Conservation (phyloP, 148 eudicot species). For the Cornus suecica region DNA sequence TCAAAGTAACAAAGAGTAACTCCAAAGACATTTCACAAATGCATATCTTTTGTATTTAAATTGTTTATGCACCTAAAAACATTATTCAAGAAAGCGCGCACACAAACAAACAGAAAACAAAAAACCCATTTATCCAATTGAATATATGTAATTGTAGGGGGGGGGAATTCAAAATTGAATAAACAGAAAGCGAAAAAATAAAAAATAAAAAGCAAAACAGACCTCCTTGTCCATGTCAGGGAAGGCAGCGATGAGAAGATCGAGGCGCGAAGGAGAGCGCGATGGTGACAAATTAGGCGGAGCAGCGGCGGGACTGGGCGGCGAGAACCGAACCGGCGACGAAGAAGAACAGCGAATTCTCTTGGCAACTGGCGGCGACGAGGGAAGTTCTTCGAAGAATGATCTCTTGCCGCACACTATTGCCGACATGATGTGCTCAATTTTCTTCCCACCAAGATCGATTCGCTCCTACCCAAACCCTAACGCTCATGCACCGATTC, state of each 20-base stretch:
- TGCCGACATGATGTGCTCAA: conserved; percentile 66
- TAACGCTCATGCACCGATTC: conserved; percentile 17
- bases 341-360: conserved; percentile 54
- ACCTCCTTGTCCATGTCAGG: conserved; percentile 84
- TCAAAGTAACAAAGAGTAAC: too few species aligned
- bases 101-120: too few species aligned
- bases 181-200: too few species aligned
- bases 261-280: conserved; percentile 32
- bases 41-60: too few species aligned
- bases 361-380: conserved; percentile 51
- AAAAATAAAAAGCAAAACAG: neutral
- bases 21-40: too few species aligned
- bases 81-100: too few species aligned
- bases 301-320: conserved; percentile 27
- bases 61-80: too few species aligned
- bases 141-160: neutral
- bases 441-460: conserved; percentile 13
- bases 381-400: conserved; percentile 68
- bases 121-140: neutral
- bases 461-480: conserved; percentile 12
- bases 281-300: conserved; percentile 6
- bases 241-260: conserved; percentile 54
- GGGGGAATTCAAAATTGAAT: neutral
- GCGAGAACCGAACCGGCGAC: conserved; percentile 50
- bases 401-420: conserved; percentile 87